Evolutionary conservation across 1,139 yeast species (phyloP).

Genomic region (Kodamaea ohmeri): DNA sequence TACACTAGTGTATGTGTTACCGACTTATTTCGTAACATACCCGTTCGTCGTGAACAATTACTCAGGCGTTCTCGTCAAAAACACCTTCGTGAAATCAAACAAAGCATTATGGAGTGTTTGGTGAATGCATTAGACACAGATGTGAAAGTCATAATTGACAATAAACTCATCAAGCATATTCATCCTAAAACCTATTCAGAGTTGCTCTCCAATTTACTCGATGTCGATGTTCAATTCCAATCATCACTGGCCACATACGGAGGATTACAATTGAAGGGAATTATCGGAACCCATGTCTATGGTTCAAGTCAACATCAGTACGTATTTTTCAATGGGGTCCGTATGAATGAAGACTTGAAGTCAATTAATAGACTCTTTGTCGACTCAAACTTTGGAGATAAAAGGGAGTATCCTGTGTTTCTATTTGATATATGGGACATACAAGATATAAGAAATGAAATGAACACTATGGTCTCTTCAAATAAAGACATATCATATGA

Average conservation of each 20-base stretch:
- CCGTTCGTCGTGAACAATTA: conserved; percentile 45
- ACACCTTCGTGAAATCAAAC: conserved; percentile 5
- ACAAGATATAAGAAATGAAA: neutral
- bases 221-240: conserved; percentile 14
- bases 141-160: neutral
- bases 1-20: conserved; percentile 22
- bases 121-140: conserved; percentile 1
- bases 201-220: neutral
- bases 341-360: conserved; percentile 20
- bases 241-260: conserved; percentile 22
- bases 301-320: conserved; percentile 43
- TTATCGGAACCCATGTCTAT: conserved; percentile 27
- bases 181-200: neutral
- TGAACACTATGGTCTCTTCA: no score
- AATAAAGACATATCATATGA: no score
- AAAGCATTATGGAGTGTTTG: neutral
- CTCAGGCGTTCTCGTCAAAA: conserved; percentile 1
- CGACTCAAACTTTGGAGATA: conserved; percentile 22
- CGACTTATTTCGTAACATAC: conserved; percentile 52
- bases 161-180: neutral
- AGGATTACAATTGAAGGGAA: conserved; percentile 26
- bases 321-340: conserved; percentile 45
- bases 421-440: conserved; percentile 22
- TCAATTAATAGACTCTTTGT: conserved; percentile 29
- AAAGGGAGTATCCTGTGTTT: conserved; percentile 33